Evolutionary conservation across 352 stramenopile genomes (phyloP).

Genomic region (Phytophthora sp.): DNA sequence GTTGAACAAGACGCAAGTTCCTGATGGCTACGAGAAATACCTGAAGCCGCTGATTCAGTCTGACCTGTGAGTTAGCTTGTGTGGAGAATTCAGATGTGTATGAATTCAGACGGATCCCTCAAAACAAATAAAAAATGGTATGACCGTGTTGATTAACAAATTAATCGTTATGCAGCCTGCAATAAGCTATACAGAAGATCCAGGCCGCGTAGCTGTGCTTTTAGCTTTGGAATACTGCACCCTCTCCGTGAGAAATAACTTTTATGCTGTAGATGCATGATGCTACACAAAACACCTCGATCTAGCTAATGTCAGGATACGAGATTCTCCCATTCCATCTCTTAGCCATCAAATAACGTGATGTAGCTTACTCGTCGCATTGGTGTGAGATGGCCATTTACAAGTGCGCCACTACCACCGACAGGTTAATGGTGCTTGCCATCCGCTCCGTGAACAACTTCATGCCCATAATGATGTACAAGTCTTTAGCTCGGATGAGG

Average conservation of each 20-base stretch:
- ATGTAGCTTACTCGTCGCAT: conserved; percentile 38
- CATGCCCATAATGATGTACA: conserved; percentile 46
- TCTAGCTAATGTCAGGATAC: conserved; percentile 41
- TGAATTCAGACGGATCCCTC: no score
- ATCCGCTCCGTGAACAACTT: conserved; percentile 31
- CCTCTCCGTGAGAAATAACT: no score
- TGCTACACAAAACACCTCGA: no score
- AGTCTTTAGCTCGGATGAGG: conserved; percentile 41
- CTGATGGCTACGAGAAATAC: conserved; percentile 52
- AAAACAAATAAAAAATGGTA: no score
- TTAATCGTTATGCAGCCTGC: no score
- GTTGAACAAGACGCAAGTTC: conserved; percentile 49
- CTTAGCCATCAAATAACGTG: conserved; percentile 27
- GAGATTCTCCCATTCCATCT: conserved; percentile 38
- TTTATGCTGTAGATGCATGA: no score
- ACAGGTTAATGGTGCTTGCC: conserved; percentile 40
- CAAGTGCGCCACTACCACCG: conserved; percentile 34
- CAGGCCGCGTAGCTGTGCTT: no score
- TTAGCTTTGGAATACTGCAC: no score
- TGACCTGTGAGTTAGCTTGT: conserved; percentile 11
- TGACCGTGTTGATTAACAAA: no score
- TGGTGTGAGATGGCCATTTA: conserved; percentile 30
- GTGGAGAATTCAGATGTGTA: no score
- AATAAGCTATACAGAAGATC: no score
- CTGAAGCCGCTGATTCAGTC: conserved; percentile 41